Base-by-base conservation (phyloP, 208 protist genomes). In the Acanthamoeba culbertsoni region DNA sequence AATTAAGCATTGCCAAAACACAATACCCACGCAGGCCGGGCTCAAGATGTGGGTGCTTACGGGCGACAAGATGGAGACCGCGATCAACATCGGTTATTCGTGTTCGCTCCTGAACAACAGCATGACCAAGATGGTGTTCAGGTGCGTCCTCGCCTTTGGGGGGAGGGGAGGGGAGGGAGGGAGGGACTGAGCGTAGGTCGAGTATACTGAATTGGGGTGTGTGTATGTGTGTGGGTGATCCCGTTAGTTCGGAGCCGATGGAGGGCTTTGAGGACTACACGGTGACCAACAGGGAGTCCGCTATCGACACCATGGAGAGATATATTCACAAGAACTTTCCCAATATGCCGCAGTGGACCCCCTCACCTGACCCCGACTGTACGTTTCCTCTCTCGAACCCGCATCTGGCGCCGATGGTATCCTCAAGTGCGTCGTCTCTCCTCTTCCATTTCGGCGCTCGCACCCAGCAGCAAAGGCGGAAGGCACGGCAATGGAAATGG, bases 41-140 rank as follows among this genome's bases (percentile, higher is more conserved):
- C 98, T 99, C 42, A 96, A 98, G 4, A 86, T 99, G 23, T 99
- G 98, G 98, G 98, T 99, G 95, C 96, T 99, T 26, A 99, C 99
- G 10, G 99, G 99, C 59, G 98, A 99, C 96, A 99, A 99, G 96
- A 97, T 98, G 71, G 99, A 99, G 93, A 95, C 97, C 28, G 97
- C 96, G 5, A 97, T 98, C 53, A 98, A 98, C 91, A 98, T 98
- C 95, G 98, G 95, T 43, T 94, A 92, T 62, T 93, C 95, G 7
- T 97, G 96, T 48, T 62, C 37, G 20, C 55, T 95, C 26, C 42
- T 95, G 31, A 75, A 94, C 37, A 37, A 82, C 43, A 65, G 33
- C 40, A 94, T 91, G 86, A 90, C 23, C 79, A 46, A 65, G 51
- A 68, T 92, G 37, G 28, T 65, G 43, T 62, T 82, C 53, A 84